Conservation (phyloP, 2,329 filamentous ascomycete species). For the Trichoderma endophyticum region DNA sequence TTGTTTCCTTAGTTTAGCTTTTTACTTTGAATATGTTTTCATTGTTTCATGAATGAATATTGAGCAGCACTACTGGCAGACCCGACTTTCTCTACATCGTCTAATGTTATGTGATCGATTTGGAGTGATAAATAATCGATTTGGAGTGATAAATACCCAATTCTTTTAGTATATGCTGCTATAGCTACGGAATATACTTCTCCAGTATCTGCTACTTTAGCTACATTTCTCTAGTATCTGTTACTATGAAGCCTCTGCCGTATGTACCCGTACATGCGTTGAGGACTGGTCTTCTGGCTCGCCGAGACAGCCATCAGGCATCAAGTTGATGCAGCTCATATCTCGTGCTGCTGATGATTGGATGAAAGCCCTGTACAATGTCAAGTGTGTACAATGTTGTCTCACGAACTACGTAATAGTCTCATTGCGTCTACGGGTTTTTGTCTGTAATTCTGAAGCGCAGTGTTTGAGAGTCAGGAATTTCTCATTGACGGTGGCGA, state of each 20-base stretch:
- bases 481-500: background rate
- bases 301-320: background rate
- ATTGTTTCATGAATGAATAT: background rate
- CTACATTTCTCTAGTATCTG: too few relatives aligned
- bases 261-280: background rate
- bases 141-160: background rate
- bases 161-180: too few relatives aligned
- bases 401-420: background rate
- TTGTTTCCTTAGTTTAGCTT: slow-evolving; percentile 2
- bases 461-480: background rate
- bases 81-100: background rate
- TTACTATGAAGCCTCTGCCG: background rate
- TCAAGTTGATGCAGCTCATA: background rate
- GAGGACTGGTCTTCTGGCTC: background rate
- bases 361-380: background rate
- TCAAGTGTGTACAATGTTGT: background rate
- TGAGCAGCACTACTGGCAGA: background rate
- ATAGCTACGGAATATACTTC: too few relatives aligned
- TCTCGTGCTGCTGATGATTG: background rate
- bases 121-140: too few relatives aligned
- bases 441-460: background rate
- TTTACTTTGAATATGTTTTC: background rate
- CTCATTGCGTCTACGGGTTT: background rate
- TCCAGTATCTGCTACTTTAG: too few relatives aligned
- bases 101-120: background rate